Base-by-base conservation (phyloP, 352 stramenopile species). In the Blastocystis hominis region DNA sequence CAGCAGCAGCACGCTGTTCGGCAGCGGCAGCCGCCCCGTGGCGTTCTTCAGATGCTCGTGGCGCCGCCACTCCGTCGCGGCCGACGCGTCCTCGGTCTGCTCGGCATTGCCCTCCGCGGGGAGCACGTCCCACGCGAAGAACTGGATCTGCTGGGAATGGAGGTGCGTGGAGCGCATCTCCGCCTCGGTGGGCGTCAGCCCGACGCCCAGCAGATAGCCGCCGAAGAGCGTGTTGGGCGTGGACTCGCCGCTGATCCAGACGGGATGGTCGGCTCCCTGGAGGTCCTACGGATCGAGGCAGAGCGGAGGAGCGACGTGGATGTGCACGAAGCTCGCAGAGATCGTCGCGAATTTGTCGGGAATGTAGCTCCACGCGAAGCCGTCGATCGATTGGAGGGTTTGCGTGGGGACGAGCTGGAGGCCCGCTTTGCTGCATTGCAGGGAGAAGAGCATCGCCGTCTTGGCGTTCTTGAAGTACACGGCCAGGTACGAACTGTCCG, bases 91-190 rank as follows among this genome's bases (percentile, higher is more conserved):
- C 54, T 80, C 69, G 17, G 17, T 7, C 2, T 20, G 24, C 5
- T 40, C 69, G 3, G 15, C 34, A 24, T 47, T 40, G 20, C 30
- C 54, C 50, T 80, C 69, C 2, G 69, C 36, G 17, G 4, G 30
- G 30, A 61, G 69, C 36, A 80, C 54, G 2, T 80, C 69, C 69
- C 69, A 80, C 17, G 42, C 69, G 40, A 30, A 80, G 69, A 80
- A 61, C 42, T 61, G 34, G 42, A 80, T 7, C 13, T 80, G 69
- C 46, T 80, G 69, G 4, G 46, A 64, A 10, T 80, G 69, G 50
- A 80, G 50, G 50, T 80, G 69, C 13, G 69, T 80, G 9, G 69
- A 47, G 4, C 69, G 69, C 69, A 80, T 80, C 69, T 80, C 69
- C 0, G 44, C 50, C 40, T 80, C 69, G 20, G 69, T 80, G 13